Base-by-base conservation (phyloP, 805 yeast genomes). In the Ogataea trehaloabstinens region DNA sequence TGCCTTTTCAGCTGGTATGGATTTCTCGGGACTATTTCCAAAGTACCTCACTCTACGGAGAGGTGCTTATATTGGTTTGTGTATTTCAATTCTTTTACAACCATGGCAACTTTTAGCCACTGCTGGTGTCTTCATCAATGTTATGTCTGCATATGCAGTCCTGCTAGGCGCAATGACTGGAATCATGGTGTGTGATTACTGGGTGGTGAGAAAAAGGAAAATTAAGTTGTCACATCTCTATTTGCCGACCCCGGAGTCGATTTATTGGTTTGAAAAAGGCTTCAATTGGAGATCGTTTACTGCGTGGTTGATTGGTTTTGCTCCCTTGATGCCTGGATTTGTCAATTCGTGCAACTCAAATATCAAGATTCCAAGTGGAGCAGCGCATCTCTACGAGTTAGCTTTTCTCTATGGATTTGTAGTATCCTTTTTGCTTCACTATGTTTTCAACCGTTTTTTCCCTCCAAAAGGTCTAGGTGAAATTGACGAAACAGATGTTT, bases 131-230 rank as follows among this genome's bases (percentile, higher is more conserved):
- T 68, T 70, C 48, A 41, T 44, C 15, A 33, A 44, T 19, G 48
- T 44, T 4, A 44, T 44, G 48, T 44, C 48, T 3, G 45, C 48
- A 10, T 44, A 41, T 17, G 42, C 48, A 5, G 50, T 63, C 24
- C 55, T 55, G 6, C 82, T 83, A 51, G 67, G 85, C 39, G 77
- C 90, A 12, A 80, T 84, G 54, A 84, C 87, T 5, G 95, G 91
- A 42, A 83, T 82, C 22, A 69, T 79, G 35, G 66, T 70, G 30
- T 68, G 78, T 21, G 89, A 83, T 55, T 84, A 80, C 62, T 69
- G 64, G 56, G 72, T 78, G 50, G 78, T 86, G 18, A 73, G 90
- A 61, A 74, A 83, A 17, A 21, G 46, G 6, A 46, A 46, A 19
- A 13, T 44, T 5, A 24, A 71, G 40, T 60, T 84, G 24, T 68